Percentiles rank a stretch among this genome's conserved stretches.
phyloP scores from a whole-genome alignment of 106 monocot species.

The Dendrobium catenatum region DNA sequence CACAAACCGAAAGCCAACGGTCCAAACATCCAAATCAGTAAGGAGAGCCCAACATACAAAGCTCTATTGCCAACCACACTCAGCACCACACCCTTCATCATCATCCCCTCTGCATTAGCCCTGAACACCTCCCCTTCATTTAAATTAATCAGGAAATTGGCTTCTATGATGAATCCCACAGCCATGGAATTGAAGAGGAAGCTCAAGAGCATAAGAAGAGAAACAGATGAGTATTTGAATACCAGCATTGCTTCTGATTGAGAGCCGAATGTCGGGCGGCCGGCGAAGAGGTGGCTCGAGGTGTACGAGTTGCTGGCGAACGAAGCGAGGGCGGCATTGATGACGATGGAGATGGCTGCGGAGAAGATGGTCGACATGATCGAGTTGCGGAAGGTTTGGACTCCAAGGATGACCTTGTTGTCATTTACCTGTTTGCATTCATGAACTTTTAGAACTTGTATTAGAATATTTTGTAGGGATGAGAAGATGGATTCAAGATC shows the following conservation, averaged over 20 bases:
- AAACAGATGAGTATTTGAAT: background rate
- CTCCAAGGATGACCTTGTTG: background rate
- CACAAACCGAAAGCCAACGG: background rate
- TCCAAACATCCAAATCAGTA: background rate
- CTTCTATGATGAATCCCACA: background rate
- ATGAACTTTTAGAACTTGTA: no score
- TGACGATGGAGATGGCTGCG: background rate
- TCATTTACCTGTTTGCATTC: background rate
- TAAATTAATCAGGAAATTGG: background rate
- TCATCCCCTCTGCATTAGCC: background rate
- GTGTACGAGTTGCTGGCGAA: background rate
- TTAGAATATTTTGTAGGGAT: no score
- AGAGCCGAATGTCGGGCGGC: background rate
- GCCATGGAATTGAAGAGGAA: slow-evolving; percentile 1
- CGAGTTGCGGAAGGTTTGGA: background rate
- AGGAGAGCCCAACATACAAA: background rate
- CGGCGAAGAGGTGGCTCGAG: background rate
- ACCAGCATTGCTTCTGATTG: background rate
- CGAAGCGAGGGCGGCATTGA: background rate
- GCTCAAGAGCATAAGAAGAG: background rate
- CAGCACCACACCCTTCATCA: background rate
- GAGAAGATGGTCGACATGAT: background rate
- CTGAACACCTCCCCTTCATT: background rate
- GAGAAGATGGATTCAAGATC: no score
- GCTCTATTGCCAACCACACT: background rate